Base-by-base conservation (phyloP, 495 filamentous ascomycete genomes). In the Durotheca rogersii region DNA sequence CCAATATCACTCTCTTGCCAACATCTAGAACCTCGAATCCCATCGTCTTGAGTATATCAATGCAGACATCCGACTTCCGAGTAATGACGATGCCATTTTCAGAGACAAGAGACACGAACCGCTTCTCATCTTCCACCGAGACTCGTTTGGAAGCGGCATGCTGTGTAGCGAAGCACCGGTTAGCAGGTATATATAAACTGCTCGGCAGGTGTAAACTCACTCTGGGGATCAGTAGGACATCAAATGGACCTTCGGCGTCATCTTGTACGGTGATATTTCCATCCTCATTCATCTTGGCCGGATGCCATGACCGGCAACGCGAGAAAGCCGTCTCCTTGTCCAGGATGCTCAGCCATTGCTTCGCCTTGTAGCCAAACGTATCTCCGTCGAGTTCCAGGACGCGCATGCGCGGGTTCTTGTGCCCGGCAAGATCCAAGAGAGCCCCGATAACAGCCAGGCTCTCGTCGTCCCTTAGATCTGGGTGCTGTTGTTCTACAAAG, bases 381-480 rank as follows among this genome's bases (percentile, higher is more conserved):
- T 30, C 30, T 0, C 16, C 15, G 1, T 30, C 43, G 3, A 62
- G 21, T 25, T 56, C 47, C 4, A 64, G 18, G 14, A 67, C 60
- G 0, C 50, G 41, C 38, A 61, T 53, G 1, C 47, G 18, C 6
- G 65, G 65, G n/a, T 45, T 58, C 32, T 56, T 64, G 19, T 66
- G 65, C 7, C 50, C 53, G 14, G 59, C 41, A 1, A 67, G 53
- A 23, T 61, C 59, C 0, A 66, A 11, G 4, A 57, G 14, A 14
- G 56, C 54, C 1, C 47, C 56, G n/a, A 63, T 47, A 0, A 35
- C 16, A 11, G n/a, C 27, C 4, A 47, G n/a, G 11, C n/a, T 48
- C 19, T 45, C 18, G 12, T 56, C 33, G 15, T 47, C 46, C 0
- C 7, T 7, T 2, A 43, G 7, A 15, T 51, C 51, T 1, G 32